These are phyloP conservation scores for Phaeomoniella chlamydospora DNA, from an alignment of 2,329 filamentous ascomycete genomes.

Conservation along the genomic window DNA sequence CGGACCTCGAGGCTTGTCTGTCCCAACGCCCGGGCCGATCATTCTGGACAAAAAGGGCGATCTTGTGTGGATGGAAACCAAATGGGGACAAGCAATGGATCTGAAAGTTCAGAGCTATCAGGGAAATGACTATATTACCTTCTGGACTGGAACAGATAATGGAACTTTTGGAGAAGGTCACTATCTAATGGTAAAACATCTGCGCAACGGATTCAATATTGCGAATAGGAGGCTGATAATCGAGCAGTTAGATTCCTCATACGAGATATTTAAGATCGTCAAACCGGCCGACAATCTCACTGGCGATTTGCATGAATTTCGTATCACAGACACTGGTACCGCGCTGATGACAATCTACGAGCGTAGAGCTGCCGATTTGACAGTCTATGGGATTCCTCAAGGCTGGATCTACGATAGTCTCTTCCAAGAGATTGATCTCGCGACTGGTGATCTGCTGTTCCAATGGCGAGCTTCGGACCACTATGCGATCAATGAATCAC, in stretches of 20 bases:
- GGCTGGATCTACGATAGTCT: slow-evolving; percentile 33
- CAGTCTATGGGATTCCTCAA: slow-evolving; percentile 22
- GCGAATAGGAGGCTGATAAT: no score
- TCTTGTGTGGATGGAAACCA: slow-evolving; percentile 28
- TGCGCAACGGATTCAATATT: no score
- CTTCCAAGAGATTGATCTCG: slow-evolving; percentile 32
- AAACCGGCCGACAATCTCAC: slow-evolving; percentile 1
- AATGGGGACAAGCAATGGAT: slow-evolving; percentile 27
- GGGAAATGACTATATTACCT: slow-evolving; percentile 30
- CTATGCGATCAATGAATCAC: slow-evolving; percentile 29
- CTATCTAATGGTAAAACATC: slow-evolving; percentile 30
- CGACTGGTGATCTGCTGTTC: slow-evolving; percentile 27
- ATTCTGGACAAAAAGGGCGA: slow-evolving; percentile 29
- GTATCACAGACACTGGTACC: slow-evolving; percentile 27
- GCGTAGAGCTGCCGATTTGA: slow-evolving; percentile 31
- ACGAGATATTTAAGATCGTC: not conserved
- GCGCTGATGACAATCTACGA: slow-evolving; percentile 27
- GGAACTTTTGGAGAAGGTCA: slow-evolving; percentile 31
- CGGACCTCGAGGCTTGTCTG: slow-evolving; percentile 19
- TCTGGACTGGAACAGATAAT: slow-evolving; percentile 34
- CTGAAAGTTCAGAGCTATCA: slow-evolving; percentile 29
- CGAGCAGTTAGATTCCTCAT: not conserved
- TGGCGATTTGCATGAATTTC: slow-evolving; percentile 38
- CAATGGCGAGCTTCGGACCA: slow-evolving; percentile 34
- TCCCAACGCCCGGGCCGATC: slow-evolving; percentile 23